Base-by-base conservation (phyloP, 345 rosid genomes). In the Theobroma cacao region DNA sequence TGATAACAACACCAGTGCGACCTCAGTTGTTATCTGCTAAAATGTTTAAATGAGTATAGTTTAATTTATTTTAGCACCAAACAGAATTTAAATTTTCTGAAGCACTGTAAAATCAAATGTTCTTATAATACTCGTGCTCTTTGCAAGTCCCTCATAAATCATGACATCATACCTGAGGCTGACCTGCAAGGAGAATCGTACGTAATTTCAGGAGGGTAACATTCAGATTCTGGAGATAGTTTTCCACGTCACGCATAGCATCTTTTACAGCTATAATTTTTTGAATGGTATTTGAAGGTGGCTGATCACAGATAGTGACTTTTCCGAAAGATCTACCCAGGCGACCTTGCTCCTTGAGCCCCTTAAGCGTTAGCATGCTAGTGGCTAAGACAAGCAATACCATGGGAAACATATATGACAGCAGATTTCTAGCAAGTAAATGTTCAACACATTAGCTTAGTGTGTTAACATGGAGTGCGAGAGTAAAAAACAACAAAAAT, bases 221-320 rank as follows among this genome's bases (percentile, higher is more conserved):
- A 80, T 95, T 95, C 78, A 95, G 77, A 80, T 88, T 93, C 90
- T 95, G 99, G 75, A 93, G 92, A 85, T 80, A 88, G 78, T 82
- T 84, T 87, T 95, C 99, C 77, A 95, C 84, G 76, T 90, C 94
- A 55, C 82, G 94, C 96, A 95, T 90, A 36, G 98, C 99, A 80
- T 95, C 95, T 86, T 93, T 95, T 22, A 95, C 77, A 61, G 99
- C 99, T 66, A 95, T 86, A 28, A 95, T 92, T 87, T 95, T 93
- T 75, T 95, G 93, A 76, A 95, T 89, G 56, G 99, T 95, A 85
- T 95, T 95, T 76, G 99, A 95, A 78, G 99, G 94, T 63, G 98
- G 98, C 83, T 95, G 99, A 86, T 95, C 98, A 77, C 84, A 86
- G 74, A 95, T 91, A 2, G 93, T 93, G 81, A 95, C 83, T 82